Evolutionary conservation across 78 protist genomes (phyloP).

Genomic region (Chrysochromulina parva): DNA sequence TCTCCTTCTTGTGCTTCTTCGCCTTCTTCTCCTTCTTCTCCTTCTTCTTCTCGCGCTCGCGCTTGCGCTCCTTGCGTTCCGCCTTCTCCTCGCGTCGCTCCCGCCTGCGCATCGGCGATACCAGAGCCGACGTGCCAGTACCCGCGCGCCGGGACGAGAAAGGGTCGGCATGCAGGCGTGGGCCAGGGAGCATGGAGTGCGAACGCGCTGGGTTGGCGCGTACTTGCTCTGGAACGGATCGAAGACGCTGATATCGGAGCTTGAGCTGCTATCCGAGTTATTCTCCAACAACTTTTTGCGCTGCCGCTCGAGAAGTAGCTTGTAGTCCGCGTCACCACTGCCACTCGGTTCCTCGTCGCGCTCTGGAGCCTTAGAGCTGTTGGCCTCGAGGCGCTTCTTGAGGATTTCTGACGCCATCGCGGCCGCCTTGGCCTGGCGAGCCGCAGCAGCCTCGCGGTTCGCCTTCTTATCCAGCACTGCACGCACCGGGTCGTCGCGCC

Average conservation of each 20-base stretch:
- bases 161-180: too few species aligned
- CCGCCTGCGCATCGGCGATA: background rate
- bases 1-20: background rate
- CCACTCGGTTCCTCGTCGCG: background rate
- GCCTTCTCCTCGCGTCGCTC: background rate
- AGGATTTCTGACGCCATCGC: background rate
- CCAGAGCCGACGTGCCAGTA: too few species aligned
- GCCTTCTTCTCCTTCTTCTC: background rate
- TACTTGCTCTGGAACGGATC: background rate
- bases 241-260: background rate
- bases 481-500: conserved; percentile 23
- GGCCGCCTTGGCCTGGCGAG: background rate
- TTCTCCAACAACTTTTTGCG: background rate
- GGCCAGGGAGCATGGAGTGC: too few species aligned
- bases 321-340: background rate
- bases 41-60: background rate
- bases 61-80: background rate
- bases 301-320: background rate
- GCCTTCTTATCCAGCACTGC: background rate
- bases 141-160: too few species aligned
- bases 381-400: background rate
- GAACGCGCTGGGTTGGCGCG: too few species aligned
- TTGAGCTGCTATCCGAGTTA: too few species aligned
- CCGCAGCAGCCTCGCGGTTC: background rate
- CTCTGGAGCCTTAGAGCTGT: background rate